phyloP scores from a whole-genome alignment of 768 basidiomycete species.

The Suillus hirtellus region DNA sequence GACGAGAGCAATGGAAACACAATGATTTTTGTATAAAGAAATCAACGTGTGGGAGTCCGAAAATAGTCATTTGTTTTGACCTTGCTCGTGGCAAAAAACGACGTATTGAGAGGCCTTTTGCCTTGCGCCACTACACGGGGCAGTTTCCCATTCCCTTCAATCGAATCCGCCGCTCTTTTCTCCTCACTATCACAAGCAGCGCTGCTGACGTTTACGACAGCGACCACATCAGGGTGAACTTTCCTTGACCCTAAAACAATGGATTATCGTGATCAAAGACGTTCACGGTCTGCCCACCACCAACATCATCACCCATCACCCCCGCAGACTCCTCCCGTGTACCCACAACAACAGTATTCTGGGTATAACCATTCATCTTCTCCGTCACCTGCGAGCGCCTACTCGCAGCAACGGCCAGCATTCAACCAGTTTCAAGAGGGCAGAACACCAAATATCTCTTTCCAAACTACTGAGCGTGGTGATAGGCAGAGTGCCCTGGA shows the following conservation, averaged over 20 bases:
- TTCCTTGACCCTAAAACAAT: slow-evolving; percentile 23
- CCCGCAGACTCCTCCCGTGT: slow-evolving; percentile 37
- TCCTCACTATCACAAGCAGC: neutral
- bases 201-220: neutral
- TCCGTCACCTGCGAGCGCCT: slow-evolving; percentile 21
- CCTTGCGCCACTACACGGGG: slow-evolving; percentile 4
- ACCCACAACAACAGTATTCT: slow-evolving; percentile 31
- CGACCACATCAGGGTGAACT: neutral
- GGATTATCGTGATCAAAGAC: slow-evolving; percentile 46
- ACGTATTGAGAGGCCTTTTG: slow-evolving; percentile 3
- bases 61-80: slow-evolving; percentile 3
- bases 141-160: slow-evolving; percentile 6
- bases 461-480: slow-evolving; percentile 68
- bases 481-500: slow-evolving; percentile 64
- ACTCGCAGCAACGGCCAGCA: slow-evolving; percentile 15
- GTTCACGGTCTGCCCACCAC: slow-evolving; percentile 56
- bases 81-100: slow-evolving; percentile 9
- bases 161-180: slow-evolving; percentile 15
- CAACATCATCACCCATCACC: slow-evolving; percentile 41
- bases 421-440: slow-evolving; percentile 27
- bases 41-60: slow-evolving; percentile 1
- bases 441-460: slow-evolving; percentile 55
- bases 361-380: slow-evolving; percentile 21
- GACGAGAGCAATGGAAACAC: neutral
- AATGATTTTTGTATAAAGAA: neutral